Evolutionary conservation across 495 filamentous ascomycete genomes (phyloP).

Genomic region (Penicillium manginii): DNA sequence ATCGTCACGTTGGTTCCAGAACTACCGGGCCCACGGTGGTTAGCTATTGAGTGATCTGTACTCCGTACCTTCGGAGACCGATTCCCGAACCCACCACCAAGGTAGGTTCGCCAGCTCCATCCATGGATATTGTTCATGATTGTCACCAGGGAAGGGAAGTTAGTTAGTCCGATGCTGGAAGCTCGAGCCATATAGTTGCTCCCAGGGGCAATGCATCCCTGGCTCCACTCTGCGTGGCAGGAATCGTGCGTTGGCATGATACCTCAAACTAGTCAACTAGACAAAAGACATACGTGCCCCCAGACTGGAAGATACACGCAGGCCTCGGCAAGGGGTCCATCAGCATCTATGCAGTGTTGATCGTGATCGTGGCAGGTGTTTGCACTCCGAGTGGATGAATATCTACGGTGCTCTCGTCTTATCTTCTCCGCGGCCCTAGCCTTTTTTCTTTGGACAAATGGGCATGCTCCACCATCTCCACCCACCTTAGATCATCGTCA

Average conservation of each 20-base stretch:
- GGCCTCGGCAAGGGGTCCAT: slow-evolving; percentile 16
- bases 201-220: slow-evolving; percentile 11
- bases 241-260: slow-evolving; percentile 3
- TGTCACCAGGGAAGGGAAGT: not conserved
- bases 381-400: not conserved
- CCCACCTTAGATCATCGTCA: slow-evolving; percentile 17
- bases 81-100: not conserved
- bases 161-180: not conserved
- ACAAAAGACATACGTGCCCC: not conserved
- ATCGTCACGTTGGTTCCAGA: not conserved
- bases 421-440: slow-evolving; percentile 1
- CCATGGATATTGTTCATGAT: not conserved
- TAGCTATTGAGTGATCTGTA: not conserved
- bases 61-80: not conserved
- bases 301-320: slow-evolving; percentile 13
- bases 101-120: not conserved
- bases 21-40: not conserved
- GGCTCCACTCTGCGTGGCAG: slow-evolving; percentile 6
- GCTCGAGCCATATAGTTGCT: not conserved
- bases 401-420: not conserved
- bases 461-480: slow-evolving; percentile 14
- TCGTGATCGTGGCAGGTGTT: not conserved
- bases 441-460: slow-evolving; percentile 10
- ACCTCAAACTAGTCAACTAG: not conserved
- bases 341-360: not conserved